Base-by-base conservation (phyloP, 129 eudicot genomes). In the Tagetes patula region DNA sequence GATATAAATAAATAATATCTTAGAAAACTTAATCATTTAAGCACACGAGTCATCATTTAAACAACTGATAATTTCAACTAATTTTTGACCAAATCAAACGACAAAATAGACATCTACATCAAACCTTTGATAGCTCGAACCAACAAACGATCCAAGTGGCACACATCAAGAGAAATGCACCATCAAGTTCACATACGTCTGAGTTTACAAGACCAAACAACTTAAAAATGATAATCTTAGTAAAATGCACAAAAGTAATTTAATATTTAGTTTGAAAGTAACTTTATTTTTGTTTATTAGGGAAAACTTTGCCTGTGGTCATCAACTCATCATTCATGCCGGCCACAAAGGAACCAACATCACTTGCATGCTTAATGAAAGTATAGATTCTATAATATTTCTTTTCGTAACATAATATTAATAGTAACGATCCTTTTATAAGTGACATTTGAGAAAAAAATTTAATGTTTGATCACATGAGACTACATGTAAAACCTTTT, bases 291-390 rank as follows among this genome's bases (percentile, higher is more conserved):
- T 73, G 13, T 45, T 7, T 46, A 60, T 46, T 33, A n/a, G 9
- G 9, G 48, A 5, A 55, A 73, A 32, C 78, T 43, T 31, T 46
- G 49, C 77, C 76, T 55, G 30, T 45, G 61, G 41, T 61, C 77
- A 73, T n/a, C n/a, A n/a, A n/a, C n/a, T n/a, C n/a, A n/a, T 73
- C 30, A 73, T 73, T 47, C 48, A 73, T 73, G 77, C 77, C 77
- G 77, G 77, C 77, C 77, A 73, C 48, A 46, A 72, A 61, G 70
- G 77, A 20, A 67, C 77, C 77, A 73, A 61, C 70, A 38, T 60
- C 70, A 73, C 61, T 61, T 61, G 77, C 65, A 73, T 61, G 60
- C 34, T 33, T 14, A 59, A 30, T 73, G 61, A 47, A 56, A 13
- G 60, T 64, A 63, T 63, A 38, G 69, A 40, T 64, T 64, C 43